phyloP scores from a whole-genome alignment of 352 stramenopile genomes.

The Globisporangium yorkense region DNA sequence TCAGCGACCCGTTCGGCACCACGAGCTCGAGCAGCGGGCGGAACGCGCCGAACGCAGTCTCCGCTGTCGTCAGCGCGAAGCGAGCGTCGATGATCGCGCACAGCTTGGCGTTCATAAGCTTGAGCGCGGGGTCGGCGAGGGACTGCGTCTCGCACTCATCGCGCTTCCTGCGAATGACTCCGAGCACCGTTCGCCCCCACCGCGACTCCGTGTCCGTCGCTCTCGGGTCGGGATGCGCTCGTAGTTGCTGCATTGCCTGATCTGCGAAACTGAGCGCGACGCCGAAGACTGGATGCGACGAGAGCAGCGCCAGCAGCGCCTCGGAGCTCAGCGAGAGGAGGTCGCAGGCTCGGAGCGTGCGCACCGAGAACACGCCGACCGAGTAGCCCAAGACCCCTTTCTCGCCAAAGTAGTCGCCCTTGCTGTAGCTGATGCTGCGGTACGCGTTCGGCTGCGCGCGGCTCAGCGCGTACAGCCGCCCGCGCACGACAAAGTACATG shows the following conservation, averaged over 20 bases:
- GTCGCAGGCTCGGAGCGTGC: slow-evolving; percentile 47
- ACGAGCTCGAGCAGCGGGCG: slow-evolving; percentile 43
- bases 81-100: slow-evolving; percentile 22
- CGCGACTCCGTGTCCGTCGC: slow-evolving; percentile 26
- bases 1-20: slow-evolving; percentile 41
- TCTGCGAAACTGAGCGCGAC: slow-evolving; percentile 38
- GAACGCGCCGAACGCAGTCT: slow-evolving; percentile 33
- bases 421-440: slow-evolving; percentile 23
- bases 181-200: slow-evolving; percentile 32
- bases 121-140: not conserved
- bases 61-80: slow-evolving; percentile 20
- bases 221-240: slow-evolving; percentile 8
- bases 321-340: slow-evolving; percentile 44
- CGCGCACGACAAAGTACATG: slow-evolving; percentile 70
- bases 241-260: slow-evolving; percentile 17
- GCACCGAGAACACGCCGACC: slow-evolving; percentile 39
- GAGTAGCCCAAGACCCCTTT: slow-evolving; percentile 46
- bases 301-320: slow-evolving; percentile 33
- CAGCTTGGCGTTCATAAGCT: slow-evolving; percentile 16
- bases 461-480: slow-evolving; percentile 30
- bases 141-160: slow-evolving; percentile 7
- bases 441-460: slow-evolving; percentile 18
- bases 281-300: slow-evolving; percentile 30
- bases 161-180: slow-evolving; percentile 28
- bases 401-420: slow-evolving; percentile 61